Conservation (phyloP, 1,139 yeast genomes). For the Tardiomyces digboiensis region DNA sequence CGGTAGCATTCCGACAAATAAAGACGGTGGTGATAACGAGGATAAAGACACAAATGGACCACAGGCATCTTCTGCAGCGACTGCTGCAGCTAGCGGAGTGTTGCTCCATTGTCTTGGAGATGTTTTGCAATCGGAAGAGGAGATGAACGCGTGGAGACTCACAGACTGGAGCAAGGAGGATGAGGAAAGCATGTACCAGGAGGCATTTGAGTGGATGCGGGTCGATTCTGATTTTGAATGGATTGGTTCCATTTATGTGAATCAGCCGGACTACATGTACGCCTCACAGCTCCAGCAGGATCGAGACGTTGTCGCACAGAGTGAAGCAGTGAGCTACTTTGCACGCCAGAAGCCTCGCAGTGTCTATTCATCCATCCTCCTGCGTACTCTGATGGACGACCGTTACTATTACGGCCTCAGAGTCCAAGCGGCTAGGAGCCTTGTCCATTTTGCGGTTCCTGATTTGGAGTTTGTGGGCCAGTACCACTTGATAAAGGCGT, state of each 20-base stretch:
- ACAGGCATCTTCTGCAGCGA: neutral
- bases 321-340: conserved; percentile 72
- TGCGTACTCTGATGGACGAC: conserved; percentile 74
- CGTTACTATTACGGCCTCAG: conserved; percentile 88
- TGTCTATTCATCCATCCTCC: conserved; percentile 66
- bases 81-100: conserved; percentile 30
- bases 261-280: conserved; percentile 93
- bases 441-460: conserved; percentile 56
- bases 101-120: conserved; percentile 66
- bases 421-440: conserved; percentile 75
- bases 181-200: conserved; percentile 59
- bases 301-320: conserved; percentile 93
- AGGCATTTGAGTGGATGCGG: conserved; percentile 96
- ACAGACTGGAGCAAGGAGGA: conserved; percentile 66
- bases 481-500: conserved; percentile 61
- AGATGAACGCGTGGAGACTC: conserved; percentile 62
- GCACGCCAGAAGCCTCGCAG: conserved; percentile 50
- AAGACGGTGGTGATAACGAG: conserved; percentile 16
- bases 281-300: conserved; percentile 92
- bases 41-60: conserved; percentile 9
- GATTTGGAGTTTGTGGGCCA: conserved; percentile 63
- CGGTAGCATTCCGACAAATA: conserved; percentile 2
- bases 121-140: conserved; percentile 51
- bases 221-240: conserved; percentile 97
- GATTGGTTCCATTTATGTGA: conserved; percentile 75